Percentiles rank a stretch among this genome's conserved stretches.
Evolutionary conservation across 306 rosid genomes (phyloP).

Genomic region (Rubus idaeus): DNA sequence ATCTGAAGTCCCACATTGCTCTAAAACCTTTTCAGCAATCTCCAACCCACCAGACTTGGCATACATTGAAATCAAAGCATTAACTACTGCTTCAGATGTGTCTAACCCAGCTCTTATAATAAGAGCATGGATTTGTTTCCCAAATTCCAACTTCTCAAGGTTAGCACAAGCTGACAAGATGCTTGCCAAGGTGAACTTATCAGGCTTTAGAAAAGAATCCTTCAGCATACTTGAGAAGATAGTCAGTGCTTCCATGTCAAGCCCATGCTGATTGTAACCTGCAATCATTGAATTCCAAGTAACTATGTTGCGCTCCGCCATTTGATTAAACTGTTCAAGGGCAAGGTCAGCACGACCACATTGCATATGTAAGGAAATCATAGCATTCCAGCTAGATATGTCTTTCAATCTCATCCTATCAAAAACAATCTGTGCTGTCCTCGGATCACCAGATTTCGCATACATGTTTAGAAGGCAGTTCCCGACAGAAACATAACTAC

Average conservation of each 20-base stretch:
- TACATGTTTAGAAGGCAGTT: slow-evolving; percentile 90
- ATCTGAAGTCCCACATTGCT: slow-evolving; percentile 40
- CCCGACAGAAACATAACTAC: slow-evolving; percentile 54
- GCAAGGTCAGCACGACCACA: slow-evolving; percentile 63
- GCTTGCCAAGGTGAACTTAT: slow-evolving; percentile 75
- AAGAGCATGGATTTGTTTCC: slow-evolving; percentile 72
- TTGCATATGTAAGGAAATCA: slow-evolving; percentile 72
- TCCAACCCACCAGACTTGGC: slow-evolving; percentile 67
- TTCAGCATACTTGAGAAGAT: slow-evolving; percentile 57
- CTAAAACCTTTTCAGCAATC: slow-evolving; percentile 54
- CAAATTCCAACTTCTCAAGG: slow-evolving; percentile 62
- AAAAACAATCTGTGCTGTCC: slow-evolving; percentile 57
- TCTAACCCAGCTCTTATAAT: slow-evolving; percentile 48
- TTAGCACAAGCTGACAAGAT: slow-evolving; percentile 76
- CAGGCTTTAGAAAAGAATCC: slow-evolving; percentile 54
- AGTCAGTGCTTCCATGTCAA: slow-evolving; percentile 56
- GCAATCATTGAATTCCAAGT: slow-evolving; percentile 80
- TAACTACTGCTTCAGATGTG: slow-evolving; percentile 44
- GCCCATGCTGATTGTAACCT: slow-evolving; percentile 59
- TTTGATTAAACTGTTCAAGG: slow-evolving; percentile 54
- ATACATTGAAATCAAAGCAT: slow-evolving; percentile 80
- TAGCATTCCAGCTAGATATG: slow-evolving; percentile 60
- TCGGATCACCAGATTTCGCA: slow-evolving; percentile 65
- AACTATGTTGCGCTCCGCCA: slow-evolving; percentile 57
- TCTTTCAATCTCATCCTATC: slow-evolving; percentile 62